Evolutionary conservation across 768 basidiomycete genomes (phyloP).

Genomic region (Brasilioporus rufonigricans): DNA sequence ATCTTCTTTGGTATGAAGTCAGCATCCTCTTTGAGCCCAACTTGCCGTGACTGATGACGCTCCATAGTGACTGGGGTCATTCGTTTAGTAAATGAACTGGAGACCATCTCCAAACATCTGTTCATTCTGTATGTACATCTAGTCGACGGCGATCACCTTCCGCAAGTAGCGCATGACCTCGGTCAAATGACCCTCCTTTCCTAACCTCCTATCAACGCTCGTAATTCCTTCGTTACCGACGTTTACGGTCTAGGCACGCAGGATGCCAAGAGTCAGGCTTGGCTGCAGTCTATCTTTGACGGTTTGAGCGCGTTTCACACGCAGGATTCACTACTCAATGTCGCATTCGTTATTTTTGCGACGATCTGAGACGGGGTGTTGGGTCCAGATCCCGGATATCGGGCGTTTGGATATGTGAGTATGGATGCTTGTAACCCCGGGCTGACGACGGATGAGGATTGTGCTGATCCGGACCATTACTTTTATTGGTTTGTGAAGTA

Average conservation of each 20-base stretch:
- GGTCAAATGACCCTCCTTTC: slow-evolving; percentile 46
- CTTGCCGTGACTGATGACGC: not conserved
- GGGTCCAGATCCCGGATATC: slow-evolving; percentile 40
- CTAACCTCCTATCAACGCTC: slow-evolving; percentile 47
- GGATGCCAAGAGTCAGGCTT: slow-evolving; percentile 42
- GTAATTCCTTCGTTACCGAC: slow-evolving; percentile 48
- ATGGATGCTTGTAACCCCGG: slow-evolving; percentile 36
- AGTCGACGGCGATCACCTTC: slow-evolving; percentile 49
- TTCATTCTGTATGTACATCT: not conserved
- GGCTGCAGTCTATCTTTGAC: slow-evolving; percentile 44
- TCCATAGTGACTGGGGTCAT: slow-evolving; percentile 41
- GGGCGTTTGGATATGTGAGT: slow-evolving; percentile 49
- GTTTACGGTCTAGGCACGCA: slow-evolving; percentile 48
- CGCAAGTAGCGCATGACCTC: slow-evolving; percentile 41
- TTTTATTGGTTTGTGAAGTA: slow-evolving; percentile 56
- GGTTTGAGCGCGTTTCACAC: slow-evolving; percentile 38
- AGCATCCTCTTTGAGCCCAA: slow-evolving; percentile 7
- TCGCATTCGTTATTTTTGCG: slow-evolving; percentile 48
- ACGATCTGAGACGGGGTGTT: slow-evolving; percentile 51
- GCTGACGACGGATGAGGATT: slow-evolving; percentile 33
- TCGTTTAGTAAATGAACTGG: slow-evolving; percentile 34
- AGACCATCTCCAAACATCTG: not conserved
- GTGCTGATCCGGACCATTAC: slow-evolving; percentile 44
- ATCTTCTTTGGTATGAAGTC: slow-evolving; percentile 58
- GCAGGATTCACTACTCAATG: slow-evolving; percentile 30